These are phyloP conservation scores for Saccharomycopsis fibuligera DNA, from an alignment of 805 yeast species.

Conservation along the genomic window DNA sequence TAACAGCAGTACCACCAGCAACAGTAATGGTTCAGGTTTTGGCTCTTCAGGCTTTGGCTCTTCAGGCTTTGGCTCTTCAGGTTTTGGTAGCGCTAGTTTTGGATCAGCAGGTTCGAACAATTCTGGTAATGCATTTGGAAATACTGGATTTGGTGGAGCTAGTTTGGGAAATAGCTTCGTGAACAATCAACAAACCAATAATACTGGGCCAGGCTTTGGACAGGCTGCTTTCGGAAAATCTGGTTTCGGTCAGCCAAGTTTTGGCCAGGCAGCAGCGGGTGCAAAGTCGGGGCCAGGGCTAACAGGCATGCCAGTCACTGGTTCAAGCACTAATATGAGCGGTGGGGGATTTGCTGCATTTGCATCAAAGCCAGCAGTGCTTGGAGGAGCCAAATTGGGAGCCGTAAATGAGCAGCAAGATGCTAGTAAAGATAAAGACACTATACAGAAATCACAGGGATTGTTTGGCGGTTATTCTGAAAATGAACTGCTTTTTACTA, in stretches of 20 bases:
- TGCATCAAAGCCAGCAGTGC: no score
- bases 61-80: not conserved
- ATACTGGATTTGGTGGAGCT: not conserved
- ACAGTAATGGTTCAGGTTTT: not conserved
- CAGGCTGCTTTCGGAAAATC: slow-evolving; percentile 5
- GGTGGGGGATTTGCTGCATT: no score
- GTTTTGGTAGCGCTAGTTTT: not conserved
- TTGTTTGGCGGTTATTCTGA: no score
- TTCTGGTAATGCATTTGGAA: slow-evolving; percentile 4
- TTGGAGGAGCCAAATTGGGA: no score
- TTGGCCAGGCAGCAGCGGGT: not conserved
- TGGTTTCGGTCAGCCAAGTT: slow-evolving; percentile 2
- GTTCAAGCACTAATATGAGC: no score
- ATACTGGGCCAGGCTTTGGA: not conserved
- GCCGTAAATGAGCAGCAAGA: no score
- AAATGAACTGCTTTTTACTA: no score
- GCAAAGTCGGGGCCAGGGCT: no score
- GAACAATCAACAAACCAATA: no score
- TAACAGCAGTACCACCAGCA: not conserved
- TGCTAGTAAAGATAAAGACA: no score
- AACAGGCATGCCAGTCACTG: no score
- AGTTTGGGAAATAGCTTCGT: slow-evolving; percentile 4
- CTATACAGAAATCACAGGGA: no score
- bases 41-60: not conserved
- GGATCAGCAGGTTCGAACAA: not conserved